Base-by-base conservation (phyloP, 257 asterid genomes). In the Nicotiana undulata region DNA sequence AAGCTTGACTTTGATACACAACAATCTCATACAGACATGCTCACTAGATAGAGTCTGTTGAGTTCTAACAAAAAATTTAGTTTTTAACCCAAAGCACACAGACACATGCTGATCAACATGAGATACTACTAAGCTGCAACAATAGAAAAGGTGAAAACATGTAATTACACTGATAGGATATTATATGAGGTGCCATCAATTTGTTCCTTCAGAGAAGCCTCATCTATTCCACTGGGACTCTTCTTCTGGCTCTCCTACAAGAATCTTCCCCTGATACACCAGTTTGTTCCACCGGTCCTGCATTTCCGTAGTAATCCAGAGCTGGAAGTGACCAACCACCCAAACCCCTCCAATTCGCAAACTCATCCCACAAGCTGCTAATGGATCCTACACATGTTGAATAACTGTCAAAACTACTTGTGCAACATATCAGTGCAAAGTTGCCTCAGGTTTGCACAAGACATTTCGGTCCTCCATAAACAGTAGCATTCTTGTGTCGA, bases 291-390 rank as follows among this genome's bases (percentile, higher is more conserved):
- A 79, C 83, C 8, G 83, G 75, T 28, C 83, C 87, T 44, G 63
- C 79, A 22, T 87, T 52, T 76, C 85, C 91, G 4, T 20, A 75
- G 74, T 87, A 81, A 60, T 90, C 96, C 2, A 85, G 82, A 20
- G 88, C 65, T 3, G 89, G 90, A 83, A 82, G 79, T 78, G 89
- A 87, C 90, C 92, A 89, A 53, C 87, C 93, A 75, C 84, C 91
- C 89, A 88, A 86, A 20, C 87, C 80, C 49, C 75, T 86, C 96
- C 92, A 90, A 56, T 68, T 77, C 4, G 85, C 88, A 81, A 86
- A 82, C 28, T 89, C 91, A 63, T 88, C 88, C 97, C 94, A 92
- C 31, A 76, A 84, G 34, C 61, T 68, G 60, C 74, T 84, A 44
- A 75, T 83, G 51, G 72, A 59, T 37, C 90, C 97, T 93, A 85